phyloP scores from a whole-genome alignment of 2,329 filamentous ascomycete species.

The Dactylellina haptotyla region DNA sequence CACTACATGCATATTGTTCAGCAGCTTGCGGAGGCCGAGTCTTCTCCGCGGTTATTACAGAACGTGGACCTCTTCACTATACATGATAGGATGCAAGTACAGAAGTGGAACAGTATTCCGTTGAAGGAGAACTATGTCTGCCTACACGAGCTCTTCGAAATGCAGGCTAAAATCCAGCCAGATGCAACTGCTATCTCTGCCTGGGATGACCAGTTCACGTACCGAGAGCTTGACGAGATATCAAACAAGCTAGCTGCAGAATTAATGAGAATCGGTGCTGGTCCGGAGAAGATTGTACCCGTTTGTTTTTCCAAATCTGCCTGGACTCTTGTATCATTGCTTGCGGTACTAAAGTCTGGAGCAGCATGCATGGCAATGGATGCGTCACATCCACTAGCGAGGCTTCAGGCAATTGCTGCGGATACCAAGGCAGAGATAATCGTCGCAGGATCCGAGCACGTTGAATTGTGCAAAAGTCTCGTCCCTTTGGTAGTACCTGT shows the following conservation, averaged over 20 bases:
- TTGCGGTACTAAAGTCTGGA: constrained; percentile 66
- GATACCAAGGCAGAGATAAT: constrained; percentile 61
- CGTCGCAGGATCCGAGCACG: constrained; percentile 21
- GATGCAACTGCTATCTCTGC: constrained; percentile 7
- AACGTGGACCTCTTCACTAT: background rate
- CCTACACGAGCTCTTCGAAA: constrained; percentile 18
- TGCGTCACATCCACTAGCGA: constrained; percentile 64
- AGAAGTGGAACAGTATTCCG: constrained; percentile 7
- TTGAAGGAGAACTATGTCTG: constrained; percentile 6
- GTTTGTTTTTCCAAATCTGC: constrained; percentile 67
- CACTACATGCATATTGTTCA: constrained; percentile 14
- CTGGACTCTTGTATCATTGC: constrained; percentile 64
- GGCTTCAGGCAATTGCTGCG: constrained; percentile 64
- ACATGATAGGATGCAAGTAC: constrained; percentile 12
- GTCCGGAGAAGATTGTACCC: constrained; percentile 62
- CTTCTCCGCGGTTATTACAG: background rate
- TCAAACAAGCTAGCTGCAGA: constrained; percentile 4
- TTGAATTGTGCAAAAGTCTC: no score
- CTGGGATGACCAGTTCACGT: constrained; percentile 10
- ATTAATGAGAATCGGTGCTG: constrained; percentile 60
- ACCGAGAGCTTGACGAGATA: constrained; percentile 2
- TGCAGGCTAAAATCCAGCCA: constrained; percentile 6
- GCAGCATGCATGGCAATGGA: constrained; percentile 65
- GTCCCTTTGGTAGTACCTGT: no score
- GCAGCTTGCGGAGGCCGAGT: constrained; percentile 13